A percentile compares a stretch with the other conserved stretches of the same genome.
Conservation (phyloP, 768 basidiomycete species). For the Rhizopogon vinicolor region DNA sequence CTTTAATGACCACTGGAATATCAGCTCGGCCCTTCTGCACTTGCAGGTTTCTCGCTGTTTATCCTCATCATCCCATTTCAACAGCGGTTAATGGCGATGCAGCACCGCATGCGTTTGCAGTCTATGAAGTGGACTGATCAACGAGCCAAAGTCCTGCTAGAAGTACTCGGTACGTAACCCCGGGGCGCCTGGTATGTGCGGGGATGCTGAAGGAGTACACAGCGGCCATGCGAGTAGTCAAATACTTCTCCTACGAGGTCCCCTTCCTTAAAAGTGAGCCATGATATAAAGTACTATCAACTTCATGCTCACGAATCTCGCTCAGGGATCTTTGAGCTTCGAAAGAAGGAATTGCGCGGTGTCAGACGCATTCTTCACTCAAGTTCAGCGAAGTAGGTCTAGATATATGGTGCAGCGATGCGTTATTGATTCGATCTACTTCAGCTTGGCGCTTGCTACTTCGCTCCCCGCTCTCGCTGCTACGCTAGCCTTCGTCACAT, state of each 20-base stretch:
- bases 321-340: slow-evolving; percentile 48
- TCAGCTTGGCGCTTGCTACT: slow-evolving; percentile 48
- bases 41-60: slow-evolving; percentile 68
- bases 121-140: slow-evolving; percentile 62
- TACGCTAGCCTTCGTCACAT: slow-evolving; percentile 63
- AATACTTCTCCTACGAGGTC: too few species aligned
- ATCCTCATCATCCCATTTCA: slow-evolving; percentile 59
- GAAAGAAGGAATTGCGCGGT: slow-evolving; percentile 51
- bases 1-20: background rate
- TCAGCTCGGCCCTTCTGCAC: slow-evolving; percentile 64
- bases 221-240: slow-evolving; percentile 70
- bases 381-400: slow-evolving; percentile 55
- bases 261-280: too few species aligned
- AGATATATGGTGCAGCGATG: background rate
- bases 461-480: slow-evolving; percentile 62
- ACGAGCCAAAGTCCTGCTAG: slow-evolving; percentile 59
- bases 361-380: slow-evolving; percentile 54
- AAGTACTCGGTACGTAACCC: slow-evolving; percentile 45
- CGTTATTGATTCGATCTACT: background rate
- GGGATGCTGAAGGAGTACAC: background rate
- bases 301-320: too few species aligned
- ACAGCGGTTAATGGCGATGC: slow-evolving; percentile 56
- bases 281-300: too few species aligned
- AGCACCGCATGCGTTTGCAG: slow-evolving; percentile 46
- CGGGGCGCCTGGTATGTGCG: background rate